Conservation (phyloP, 352 stramenopile genomes). For the Phytophthora fragariae region DNA sequence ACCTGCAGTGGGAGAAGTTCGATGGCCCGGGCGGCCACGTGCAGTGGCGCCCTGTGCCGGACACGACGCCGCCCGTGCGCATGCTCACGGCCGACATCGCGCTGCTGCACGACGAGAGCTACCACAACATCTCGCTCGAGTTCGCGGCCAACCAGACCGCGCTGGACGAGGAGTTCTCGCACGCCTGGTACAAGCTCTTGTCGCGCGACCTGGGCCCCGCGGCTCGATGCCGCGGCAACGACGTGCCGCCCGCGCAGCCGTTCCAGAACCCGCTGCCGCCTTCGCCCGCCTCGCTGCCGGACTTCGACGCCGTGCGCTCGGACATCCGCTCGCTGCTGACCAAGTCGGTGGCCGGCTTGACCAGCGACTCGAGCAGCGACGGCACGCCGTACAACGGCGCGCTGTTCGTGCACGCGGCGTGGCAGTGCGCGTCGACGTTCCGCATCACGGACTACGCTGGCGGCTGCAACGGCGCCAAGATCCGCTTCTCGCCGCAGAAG, state of each 20-base stretch:
- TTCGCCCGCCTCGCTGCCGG: slow-evolving; percentile 24
- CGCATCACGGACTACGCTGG: slow-evolving; percentile 70
- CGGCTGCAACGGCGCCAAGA: slow-evolving; percentile 83
- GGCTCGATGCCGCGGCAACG: slow-evolving; percentile 43
- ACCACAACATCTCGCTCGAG: slow-evolving; percentile 63
- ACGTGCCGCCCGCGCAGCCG: slow-evolving; percentile 45
- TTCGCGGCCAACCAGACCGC: slow-evolving; percentile 65
- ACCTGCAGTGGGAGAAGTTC: slow-evolving; percentile 87
- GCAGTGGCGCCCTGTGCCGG: slow-evolving; percentile 66
- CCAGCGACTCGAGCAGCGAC: slow-evolving; percentile 28
- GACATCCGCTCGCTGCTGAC: slow-evolving; percentile 34
- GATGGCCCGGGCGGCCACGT: slow-evolving; percentile 68
- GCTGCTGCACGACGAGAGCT: slow-evolving; percentile 65
- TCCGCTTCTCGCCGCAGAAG: slow-evolving; percentile 71
- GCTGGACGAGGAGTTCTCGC: slow-evolving; percentile 70
- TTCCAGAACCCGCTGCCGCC: slow-evolving; percentile 55
- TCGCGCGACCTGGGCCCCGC: slow-evolving; percentile 57
- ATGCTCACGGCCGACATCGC: slow-evolving; percentile 86
- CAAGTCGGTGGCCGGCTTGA: slow-evolving; percentile 25
- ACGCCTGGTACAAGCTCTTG: slow-evolving; percentile 68
- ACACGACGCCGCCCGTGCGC: slow-evolving; percentile 62
- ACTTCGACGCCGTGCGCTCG: slow-evolving; percentile 39
- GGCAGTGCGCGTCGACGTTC: slow-evolving; percentile 89
- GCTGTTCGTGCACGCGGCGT: slow-evolving; percentile 79
- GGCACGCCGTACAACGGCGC: slow-evolving; percentile 40